Percentiles rank a stretch among this genome's conserved stretches.
phyloP scores from a whole-genome alignment of 73 alveolate genomes.

The Paramecium octaurelia region DNA sequence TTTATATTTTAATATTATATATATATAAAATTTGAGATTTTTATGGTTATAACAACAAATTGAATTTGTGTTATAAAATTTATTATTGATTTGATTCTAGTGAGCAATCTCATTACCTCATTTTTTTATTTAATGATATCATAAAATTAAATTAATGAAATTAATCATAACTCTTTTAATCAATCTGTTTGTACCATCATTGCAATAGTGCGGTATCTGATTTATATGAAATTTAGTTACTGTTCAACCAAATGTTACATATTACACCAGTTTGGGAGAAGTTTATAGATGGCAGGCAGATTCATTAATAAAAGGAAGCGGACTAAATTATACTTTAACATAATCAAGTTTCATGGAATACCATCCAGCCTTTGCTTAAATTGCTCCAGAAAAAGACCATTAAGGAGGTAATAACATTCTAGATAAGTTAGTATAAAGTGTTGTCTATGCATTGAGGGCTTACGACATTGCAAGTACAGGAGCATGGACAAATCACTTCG shows the following conservation, averaged over 20 bases:
- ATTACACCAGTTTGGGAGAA: not conserved
- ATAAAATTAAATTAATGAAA: not conserved
- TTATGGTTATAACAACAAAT: not conserved
- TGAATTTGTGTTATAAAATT: not conserved
- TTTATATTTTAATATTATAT: no score
- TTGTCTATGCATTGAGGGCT: not conserved
- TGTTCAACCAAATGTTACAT: not conserved
- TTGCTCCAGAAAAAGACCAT: not conserved
- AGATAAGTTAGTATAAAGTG: not conserved
- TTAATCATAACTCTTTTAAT: not conserved
- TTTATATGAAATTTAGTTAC: not conserved
- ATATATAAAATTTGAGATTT: no score
- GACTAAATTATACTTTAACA: not conserved
- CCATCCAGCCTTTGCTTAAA: not conserved
- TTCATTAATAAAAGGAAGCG: not conserved
- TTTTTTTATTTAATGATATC: not conserved
- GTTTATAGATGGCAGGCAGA: not conserved
- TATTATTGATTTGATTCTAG: no score
- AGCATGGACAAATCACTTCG: slow-evolving; percentile 10
- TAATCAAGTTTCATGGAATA: not conserved
- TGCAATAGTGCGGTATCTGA: not conserved
- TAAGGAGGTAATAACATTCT: not conserved
- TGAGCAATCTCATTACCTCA: not conserved
- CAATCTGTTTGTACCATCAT: not conserved
- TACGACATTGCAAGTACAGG: not conserved